phyloP scores from a whole-genome alignment of 2,329 filamentous ascomycete genomes.

The Talaromyces pinophilus region DNA sequence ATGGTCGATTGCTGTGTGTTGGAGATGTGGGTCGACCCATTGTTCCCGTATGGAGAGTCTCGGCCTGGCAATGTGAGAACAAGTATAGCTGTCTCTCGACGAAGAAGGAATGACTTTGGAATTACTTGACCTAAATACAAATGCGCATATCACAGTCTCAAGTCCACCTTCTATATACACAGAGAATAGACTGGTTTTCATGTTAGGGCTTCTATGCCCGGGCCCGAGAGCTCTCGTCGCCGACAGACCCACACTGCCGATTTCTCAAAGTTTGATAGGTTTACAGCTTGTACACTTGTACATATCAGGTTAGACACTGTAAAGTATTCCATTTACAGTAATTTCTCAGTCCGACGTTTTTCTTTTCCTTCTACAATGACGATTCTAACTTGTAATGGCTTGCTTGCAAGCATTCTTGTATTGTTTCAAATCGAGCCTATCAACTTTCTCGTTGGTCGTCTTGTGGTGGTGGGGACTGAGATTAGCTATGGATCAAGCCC shows the following conservation, averaged over 20 bases:
- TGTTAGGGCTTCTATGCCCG: slow-evolving; percentile 6
- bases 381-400: neutral
- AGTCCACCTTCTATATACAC: neutral
- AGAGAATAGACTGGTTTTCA: neutral
- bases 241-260: neutral
- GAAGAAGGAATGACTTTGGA: neutral
- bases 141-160: neutral
- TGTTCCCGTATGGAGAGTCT: neutral
- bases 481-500: neutral
- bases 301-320: neutral
- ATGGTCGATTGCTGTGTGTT: neutral
- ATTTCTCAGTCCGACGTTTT: neutral
- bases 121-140: neutral
- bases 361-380: neutral
- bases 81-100: neutral
- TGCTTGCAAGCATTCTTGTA: neutral
- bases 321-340: neutral
- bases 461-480: neutral
- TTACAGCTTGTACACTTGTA: neutral
- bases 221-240: neutral
- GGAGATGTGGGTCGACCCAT: neutral
- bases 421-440: neutral
- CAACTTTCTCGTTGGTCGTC: neutral
- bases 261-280: neutral
- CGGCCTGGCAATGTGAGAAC: neutral